Conservation (phyloP, 148 eudicot genomes). For the Diospyros kaki region DNA sequence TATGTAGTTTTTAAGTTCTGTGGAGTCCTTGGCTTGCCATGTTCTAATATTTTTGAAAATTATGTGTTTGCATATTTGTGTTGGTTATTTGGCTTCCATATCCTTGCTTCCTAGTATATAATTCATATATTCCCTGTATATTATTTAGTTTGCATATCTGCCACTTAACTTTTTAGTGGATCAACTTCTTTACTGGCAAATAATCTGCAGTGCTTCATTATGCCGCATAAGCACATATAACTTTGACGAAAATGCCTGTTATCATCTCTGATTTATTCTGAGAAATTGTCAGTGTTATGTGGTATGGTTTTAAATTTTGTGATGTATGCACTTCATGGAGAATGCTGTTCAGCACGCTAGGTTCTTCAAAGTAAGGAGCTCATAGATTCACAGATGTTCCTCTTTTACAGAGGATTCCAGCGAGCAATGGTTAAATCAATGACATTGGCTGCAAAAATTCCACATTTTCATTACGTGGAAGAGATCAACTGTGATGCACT, state of each 20-base stretch:
- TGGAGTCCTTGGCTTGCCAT: no score
- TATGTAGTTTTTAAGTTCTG: no score
- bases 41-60: no score
- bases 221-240: slow-evolving; percentile 1
- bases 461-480: slow-evolving; percentile 93
- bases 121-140: not conserved
- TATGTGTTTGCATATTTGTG: no score
- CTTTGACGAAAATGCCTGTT: not conserved
- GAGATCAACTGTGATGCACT: slow-evolving; percentile 81
- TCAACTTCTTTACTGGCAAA: slow-evolving; percentile 2
- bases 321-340: not conserved
- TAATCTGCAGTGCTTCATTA: not conserved
- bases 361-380: not conserved
- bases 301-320: not conserved
- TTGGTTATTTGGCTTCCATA: no score
- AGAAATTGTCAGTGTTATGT: not conserved
- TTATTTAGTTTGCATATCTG: not conserved
- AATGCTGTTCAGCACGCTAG: not conserved
- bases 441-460: slow-evolving; percentile 88
- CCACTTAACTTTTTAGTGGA: not conserved
- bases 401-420: slow-evolving; percentile 74
- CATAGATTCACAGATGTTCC: not conserved
- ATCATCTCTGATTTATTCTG: not conserved
- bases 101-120: no score
- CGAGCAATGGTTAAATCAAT: slow-evolving; percentile 98